Conservation (phyloP, 106 monocot genomes). For the Dactylorhiza incarnata region DNA sequence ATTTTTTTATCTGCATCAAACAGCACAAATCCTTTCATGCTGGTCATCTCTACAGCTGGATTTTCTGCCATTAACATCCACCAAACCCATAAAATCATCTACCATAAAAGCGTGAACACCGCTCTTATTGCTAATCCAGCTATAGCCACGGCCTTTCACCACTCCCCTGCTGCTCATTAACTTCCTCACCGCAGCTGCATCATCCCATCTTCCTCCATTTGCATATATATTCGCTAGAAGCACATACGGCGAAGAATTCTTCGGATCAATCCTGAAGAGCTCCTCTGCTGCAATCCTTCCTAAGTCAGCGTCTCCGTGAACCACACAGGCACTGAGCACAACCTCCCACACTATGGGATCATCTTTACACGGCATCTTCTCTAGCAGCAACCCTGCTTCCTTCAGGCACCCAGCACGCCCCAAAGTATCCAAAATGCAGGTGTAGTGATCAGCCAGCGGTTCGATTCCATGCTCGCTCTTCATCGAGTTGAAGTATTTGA, state of each 20-base stretch:
- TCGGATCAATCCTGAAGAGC: conserved; percentile 55
- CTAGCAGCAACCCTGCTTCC: conserved; percentile 47
- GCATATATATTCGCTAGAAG: conserved; percentile 90
- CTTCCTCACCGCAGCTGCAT: conserved; percentile 45
- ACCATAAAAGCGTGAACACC: conserved; percentile 59
- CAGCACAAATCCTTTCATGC: not conserved
- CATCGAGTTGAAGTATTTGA: conserved; percentile 59
- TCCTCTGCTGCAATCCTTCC: conserved; percentile 70
- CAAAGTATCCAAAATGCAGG: conserved; percentile 71
- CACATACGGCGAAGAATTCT: conserved; percentile 70
- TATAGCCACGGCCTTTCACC: conserved; percentile 66
- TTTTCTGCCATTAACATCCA: not conserved
- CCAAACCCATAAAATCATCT: conserved; percentile 36
- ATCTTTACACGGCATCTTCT: conserved; percentile 50
- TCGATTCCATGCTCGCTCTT: conserved; percentile 40
- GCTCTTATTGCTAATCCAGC: conserved; percentile 67
- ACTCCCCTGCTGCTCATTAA: conserved; percentile 62
- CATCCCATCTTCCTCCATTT: conserved; percentile 39
- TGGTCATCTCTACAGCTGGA: not conserved
- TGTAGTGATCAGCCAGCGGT: conserved; percentile 71
- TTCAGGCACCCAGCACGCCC: conserved; percentile 66
- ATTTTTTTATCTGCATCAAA: not conserved
- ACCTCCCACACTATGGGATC: conserved; percentile 96
- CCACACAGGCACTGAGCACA: conserved; percentile 65
- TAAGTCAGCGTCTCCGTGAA: conserved; percentile 55